Evolutionary conservation across 1,284 basidiomycete species (phyloP), one percentile per base, ranked within the genome.

Genomic region (Rhodotorula sp.): DNA sequence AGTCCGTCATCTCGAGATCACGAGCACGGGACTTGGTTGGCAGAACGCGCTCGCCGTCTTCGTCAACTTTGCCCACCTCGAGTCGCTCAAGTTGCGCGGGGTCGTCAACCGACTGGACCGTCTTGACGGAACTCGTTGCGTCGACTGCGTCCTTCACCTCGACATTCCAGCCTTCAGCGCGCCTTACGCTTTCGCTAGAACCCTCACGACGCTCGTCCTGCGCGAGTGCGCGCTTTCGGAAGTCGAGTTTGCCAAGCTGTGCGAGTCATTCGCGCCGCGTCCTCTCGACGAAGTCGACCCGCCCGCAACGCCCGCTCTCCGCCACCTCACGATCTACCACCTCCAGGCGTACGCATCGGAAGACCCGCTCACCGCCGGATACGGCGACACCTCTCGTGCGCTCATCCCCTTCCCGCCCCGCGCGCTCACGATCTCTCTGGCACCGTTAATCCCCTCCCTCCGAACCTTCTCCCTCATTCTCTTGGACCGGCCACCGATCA

Each of bases 391-490:
- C 7, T 44, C 39, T 44, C 39, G 39, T n/a, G 11, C 27, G 49
- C 17, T 27, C 22, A 9, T 57, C 54, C 36, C 65, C n/a, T 62
- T 67, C 59, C n/a, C 27, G 2, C 48, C 54, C 2, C 4, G 13
- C 4, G 8, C 20, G 29, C 59, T 67, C 36, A 27, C 52, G 34
- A 19, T 54, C 7, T 22, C 29, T 19, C 54, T 67, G 36, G 11
- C n/a, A 22, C 65, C 65, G 36, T 55, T 67, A 47, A 29, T 67
- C n/a, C 54, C 65, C 20, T 8, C 51, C 36, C 65, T 67, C 53
- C 32, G n/a, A 8, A 20, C 65, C 19, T 55, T 67, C 32, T 54
- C 56, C 54, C 59, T 62, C 32, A 39, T 57, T 44, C 59, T 67
- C 36, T 67, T n/a, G 49, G 65, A 62, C 47, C 59, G 54, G 17